Base-by-base conservation (phyloP, 768 basidiomycete genomes). In the Udeniomyces megalosporus region DNA sequence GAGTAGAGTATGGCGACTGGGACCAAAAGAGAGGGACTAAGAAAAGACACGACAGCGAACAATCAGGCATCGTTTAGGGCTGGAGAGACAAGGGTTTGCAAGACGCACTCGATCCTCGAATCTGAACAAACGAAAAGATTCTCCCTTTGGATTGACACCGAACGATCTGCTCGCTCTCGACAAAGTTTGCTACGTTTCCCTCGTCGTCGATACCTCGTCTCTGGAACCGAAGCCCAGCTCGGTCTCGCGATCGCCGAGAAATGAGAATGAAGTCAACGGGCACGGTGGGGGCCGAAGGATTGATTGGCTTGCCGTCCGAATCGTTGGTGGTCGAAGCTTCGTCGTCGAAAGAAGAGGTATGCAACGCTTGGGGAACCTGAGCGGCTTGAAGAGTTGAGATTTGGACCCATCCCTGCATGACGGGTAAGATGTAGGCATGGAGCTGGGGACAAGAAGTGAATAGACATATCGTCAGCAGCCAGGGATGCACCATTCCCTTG, bases 341-440 rank as follows among this genome's bases (percentile, higher is more conserved):
- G 28, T 24, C 22, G 54, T 22, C 22, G 7, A 26, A n/a, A 24
- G 48, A 17, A 38, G 42, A 17, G 14, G 55, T 24, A n/a, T 15
- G 4, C 15, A 50, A 3, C 17, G 46, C 22, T 22, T 31, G 60
- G 46, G 75, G 75, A 28, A 90, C 75, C 54, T 74, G 71, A 71
- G 75, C 74, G 28, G 90, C 75, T 54, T 74, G 71, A 71, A 93
- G 86, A 12, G 80, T 77, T 0, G 88, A 75, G 4, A 82, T 75
- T 71, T 93, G 91, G 69, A 85, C 87, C 75, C 84, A 86, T 11
- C 93, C 93, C 75, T 96, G 91, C 80, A 95, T 85, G 59, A 97
- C 81, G 1, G 93, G 65, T 2, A 66, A 48, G 35, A 66, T 44
- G 44, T 57, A 62, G 10, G 48, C 6, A 34, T 48, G 63, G n/a